Percentiles rank a stretch among this genome's conserved stretches.
Conservation (phyloP, 192 early-diverging fungal species). For the Jimgerdemannia lactiflua region DNA sequence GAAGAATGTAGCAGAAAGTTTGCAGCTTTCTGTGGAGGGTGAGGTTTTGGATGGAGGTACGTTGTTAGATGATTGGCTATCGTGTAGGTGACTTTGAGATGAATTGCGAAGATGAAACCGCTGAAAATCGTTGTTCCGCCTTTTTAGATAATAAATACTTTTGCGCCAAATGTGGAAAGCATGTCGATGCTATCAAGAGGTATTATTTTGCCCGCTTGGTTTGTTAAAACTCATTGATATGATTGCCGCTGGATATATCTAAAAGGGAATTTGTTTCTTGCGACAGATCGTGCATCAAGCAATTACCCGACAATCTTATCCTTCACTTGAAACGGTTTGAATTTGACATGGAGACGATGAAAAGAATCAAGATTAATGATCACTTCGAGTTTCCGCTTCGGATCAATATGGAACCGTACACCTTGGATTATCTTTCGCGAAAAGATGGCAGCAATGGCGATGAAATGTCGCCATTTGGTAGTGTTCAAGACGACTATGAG, state of each 20-base stretch:
- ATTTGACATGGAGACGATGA: slow-evolving; percentile 53
- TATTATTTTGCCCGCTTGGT: neutral
- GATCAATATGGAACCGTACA: slow-evolving; percentile 57
- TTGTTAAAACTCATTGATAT: neutral
- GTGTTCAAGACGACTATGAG: slow-evolving; percentile 35
- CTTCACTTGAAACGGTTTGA: slow-evolving; percentile 66
- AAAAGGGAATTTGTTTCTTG: neutral
- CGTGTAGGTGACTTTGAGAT: slow-evolving; percentile 1
- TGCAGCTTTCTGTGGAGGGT: slow-evolving; percentile 54
- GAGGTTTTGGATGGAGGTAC: slow-evolving; percentile 55
- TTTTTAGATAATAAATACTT: slow-evolving; percentile 47
- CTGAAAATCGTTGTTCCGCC: neutral
- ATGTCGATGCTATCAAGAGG: slow-evolving; percentile 59
- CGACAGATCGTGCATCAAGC: slow-evolving; percentile 45
- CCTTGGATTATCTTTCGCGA: slow-evolving; percentile 34
- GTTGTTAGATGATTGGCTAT: slow-evolving; percentile 1
- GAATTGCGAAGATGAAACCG: neutral
- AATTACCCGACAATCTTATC: slow-evolving; percentile 53
- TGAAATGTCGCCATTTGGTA: neutral
- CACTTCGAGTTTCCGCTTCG: slow-evolving; percentile 51
- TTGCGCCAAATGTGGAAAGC: slow-evolving; percentile 46
- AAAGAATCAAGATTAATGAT: slow-evolving; percentile 59
- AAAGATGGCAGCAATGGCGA: slow-evolving; percentile 22
- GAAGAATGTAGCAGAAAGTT: slow-evolving; percentile 47
- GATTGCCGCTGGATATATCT: neutral